Percentiles rank a stretch among this genome's conserved stretches.
Conservation (phyloP, 2,329 filamentous ascomycete genomes). For the Colletotrichum siamense region DNA sequence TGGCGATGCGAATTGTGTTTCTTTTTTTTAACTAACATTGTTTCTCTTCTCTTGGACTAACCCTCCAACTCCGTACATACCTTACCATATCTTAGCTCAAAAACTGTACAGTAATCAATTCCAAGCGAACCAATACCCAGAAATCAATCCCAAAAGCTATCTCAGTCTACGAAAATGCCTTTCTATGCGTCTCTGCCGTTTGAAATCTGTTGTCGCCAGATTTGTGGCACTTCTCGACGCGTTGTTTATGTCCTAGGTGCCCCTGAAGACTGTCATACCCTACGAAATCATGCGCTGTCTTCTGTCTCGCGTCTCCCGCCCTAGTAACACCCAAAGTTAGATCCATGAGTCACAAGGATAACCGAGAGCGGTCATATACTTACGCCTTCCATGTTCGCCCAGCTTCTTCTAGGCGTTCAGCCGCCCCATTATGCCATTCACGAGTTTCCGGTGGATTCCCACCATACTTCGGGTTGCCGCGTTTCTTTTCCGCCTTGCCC, state of each 20-base stretch:
- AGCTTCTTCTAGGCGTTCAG: not conserved
- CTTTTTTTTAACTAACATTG: not conserved
- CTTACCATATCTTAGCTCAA: not conserved
- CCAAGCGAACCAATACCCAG: not conserved
- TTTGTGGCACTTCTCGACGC: not conserved
- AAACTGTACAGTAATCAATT: not conserved
- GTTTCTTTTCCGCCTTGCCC: not conserved
- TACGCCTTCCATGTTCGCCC: not conserved
- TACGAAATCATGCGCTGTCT: not conserved
- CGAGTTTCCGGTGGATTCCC: not conserved
- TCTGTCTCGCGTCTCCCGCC: not conserved
- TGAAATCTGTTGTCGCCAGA: not conserved
- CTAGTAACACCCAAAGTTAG: not conserved
- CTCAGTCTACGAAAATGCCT: not conserved
- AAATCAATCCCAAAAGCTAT: not conserved
- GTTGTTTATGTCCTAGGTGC: not conserved
- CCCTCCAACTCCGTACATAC: not conserved
- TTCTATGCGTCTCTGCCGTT: not conserved
- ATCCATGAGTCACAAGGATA: not conserved
- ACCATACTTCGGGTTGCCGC: not conserved
- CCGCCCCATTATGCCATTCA: not conserved
- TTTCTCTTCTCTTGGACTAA: not conserved
- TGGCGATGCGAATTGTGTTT: not conserved
- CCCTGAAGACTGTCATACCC: not conserved
- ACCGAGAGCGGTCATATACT: fast-evolving